Base-by-base conservation (phyloP, 176 grass and related monocot genomes). In the Melocanna baccifera region DNA sequence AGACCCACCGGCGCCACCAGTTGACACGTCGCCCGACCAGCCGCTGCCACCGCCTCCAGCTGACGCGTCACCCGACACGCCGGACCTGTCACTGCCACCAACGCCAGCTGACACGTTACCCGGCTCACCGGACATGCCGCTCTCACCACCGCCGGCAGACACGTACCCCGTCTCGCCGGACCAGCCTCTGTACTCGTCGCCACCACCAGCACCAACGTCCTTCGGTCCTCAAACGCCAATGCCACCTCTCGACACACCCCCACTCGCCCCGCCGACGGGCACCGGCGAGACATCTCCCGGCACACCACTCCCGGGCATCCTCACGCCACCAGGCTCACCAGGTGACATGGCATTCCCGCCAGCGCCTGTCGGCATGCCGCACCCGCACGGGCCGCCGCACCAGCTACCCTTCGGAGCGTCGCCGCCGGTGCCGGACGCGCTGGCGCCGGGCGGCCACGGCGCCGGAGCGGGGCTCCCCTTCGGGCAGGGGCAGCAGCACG, bases 401-500 rank as follows among this genome's bases (percentile, higher is more conserved):
- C 77, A 86, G 14, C 67, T 78, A n/a, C 88, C 88, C 4, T 0
- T 59, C 3, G 84, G 73, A 13, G 39, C 79, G 22, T 85, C 85
- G 23, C 70, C 81, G 43, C 12, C 66, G 10, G 37, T 76, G 67
- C 74, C 85, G 13, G 75, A 52, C 58, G 74, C 88, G 22, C 45
- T 90, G 73, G 67, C 58, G 29, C 84, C 84, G 30, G 66, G 73
- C 5, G 79, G 50, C 28, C 73, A 83, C n/a, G 88, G 88, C 19
- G 63, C 28, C 9, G 78, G 75, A 45, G 48, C 58, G 20, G 68
- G 69, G n/a, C 63, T 71, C 79, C 88, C 84, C 15, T 68, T 67
- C 2, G 88, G 84, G 7, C 67, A 79, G 37, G 84, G 84, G 28
- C 83, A 81, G 52, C 81, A 81, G 83, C 68, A 53, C 15, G 87